Base-by-base conservation (phyloP, 2,329 filamentous ascomycete genomes). In the Pseudogymnoascus sp. region DNA sequence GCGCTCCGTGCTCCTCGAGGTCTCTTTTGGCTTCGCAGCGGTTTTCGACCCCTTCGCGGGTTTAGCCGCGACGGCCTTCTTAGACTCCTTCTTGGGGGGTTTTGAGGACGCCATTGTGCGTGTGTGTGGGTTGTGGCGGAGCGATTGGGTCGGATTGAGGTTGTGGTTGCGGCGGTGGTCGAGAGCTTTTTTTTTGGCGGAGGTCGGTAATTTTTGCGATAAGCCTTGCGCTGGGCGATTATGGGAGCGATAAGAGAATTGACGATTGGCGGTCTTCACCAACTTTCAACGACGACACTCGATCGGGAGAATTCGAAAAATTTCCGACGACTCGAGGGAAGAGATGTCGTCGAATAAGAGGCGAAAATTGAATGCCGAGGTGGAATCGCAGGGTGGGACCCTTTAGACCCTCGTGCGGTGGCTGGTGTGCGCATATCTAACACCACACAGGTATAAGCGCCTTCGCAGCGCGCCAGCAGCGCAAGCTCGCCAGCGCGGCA, bases 351-450 rank as follows among this genome's bases (percentile, higher is more conserved):
- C 73, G 10, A 74, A 70, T 63, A 79, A 79, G 65, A 74, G 72
- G 67, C 75, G 79, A 59, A 82, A 79, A 70, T 65, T 82, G 7
- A 72, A 78, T 65, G 66, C 69, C 8, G 66, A 70, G 61, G 69
- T 72, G 62, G 70, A 71, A 22, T 66, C 70, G 38, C 71, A 72
- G 64, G 70, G 78, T 79, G 68, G 67, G 77, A 71, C 12, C 38
- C 28, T 6, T 28, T 16, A 1, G 8, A 31, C 46, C 46, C 14
- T 7, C 3, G 5, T 19, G 28, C 46, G 31, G 10, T 12, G 31
- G 53, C 16, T 19, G 37, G 22, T 22, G 37, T n/a, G 53, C 59
- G 6, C 6, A 35, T 24, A 37, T 40, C 64, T 71, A 69, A 67
- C 64, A 61, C 37, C 31, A 24, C 59, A 8, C 60, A 73, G 72